Evolutionary conservation across 2,329 filamentous ascomycete genomes (phyloP), one percentile per base, ranked within the genome.

Genomic region (Cytospora piceicola): DNA sequence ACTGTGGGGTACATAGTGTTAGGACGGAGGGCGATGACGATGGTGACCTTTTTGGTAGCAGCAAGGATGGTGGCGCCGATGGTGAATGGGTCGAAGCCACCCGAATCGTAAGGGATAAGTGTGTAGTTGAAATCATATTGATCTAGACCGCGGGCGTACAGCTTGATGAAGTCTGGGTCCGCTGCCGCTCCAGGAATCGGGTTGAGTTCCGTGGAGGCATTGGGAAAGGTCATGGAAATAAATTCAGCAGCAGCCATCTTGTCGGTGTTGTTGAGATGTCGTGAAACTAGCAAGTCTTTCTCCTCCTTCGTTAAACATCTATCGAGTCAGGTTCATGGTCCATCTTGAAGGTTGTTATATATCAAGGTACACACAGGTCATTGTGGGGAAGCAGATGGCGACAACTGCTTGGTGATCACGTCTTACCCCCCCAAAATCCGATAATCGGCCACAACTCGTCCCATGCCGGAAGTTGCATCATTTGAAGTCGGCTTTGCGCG

Each of bases 101-200:
- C 80, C 0, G 85, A 87, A 59, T 81, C 81, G 68, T 88, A 88
- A 0, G 85, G 85, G 20, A 88, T 79, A 2, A 88, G 79, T 0
- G 86, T 88, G 73, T 88, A 88, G 74, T 87, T 86, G 78, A 82
- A 88, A 55, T 75, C 82, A 72, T 87, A 84, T 71, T 88, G 85
- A 68, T 89, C 86, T 2, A 88, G 78, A 5, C 78, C 79, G 27
- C 83, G 79, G 17, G 85, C 82, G 70, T 88, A 88, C 34, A 85
- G 83, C 34, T 79, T 75, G 4, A 88, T 79, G 70, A 79, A 88
- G 8, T 83, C 83, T 1, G 83, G 80, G 68, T 88, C 85, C 15
- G 87, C 79, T 0, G 73, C 66, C n/a, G 83, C 80, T 27, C 78
- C 78, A 0, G 83, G 81, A 63, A 85, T 81, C 2, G 82, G 85